Conservation (phyloP, 2,329 filamentous ascomycete species). For the Cladosporium sp. region DNA sequence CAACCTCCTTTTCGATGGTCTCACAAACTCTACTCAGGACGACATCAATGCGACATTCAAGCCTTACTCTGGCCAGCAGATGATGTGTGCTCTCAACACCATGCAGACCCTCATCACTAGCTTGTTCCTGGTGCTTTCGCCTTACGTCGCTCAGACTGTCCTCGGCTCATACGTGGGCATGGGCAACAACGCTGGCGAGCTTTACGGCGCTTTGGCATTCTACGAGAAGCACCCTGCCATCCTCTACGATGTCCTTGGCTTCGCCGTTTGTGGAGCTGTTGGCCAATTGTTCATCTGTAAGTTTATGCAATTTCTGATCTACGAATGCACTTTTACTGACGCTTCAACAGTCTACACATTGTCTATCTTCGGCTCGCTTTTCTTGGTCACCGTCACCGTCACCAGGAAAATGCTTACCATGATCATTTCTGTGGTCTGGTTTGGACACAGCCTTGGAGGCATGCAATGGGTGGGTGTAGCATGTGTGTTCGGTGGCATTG, state of each 20-base stretch:
- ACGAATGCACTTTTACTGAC: background rate
- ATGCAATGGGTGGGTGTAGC: constrained; percentile 94
- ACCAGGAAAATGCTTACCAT: constrained; percentile 99
- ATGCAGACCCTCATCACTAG: constrained; percentile 78
- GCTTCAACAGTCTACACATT: constrained; percentile 64
- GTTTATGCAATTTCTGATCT: constrained; percentile 22
- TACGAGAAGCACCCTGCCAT: constrained; percentile 77
- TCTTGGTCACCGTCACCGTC: constrained; percentile 94
- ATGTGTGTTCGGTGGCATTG: constrained; percentile 92
- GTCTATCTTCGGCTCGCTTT: constrained; percentile 83
- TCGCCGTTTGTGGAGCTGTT: constrained; percentile 84
- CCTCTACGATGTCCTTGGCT: constrained; percentile 84
- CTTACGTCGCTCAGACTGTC: constrained; percentile 69
- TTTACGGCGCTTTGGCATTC: constrained; percentile 77
- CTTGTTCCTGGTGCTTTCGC: constrained; percentile 73
- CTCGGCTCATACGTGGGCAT: constrained; percentile 46
- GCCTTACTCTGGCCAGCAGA: constrained; percentile 87
- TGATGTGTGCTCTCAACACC: constrained; percentile 98
- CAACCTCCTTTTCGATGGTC: constrained; percentile 91
- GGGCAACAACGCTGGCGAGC: constrained; percentile 66
- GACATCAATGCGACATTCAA: constrained; percentile 79
- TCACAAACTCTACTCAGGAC: constrained; percentile 96
- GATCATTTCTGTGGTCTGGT: constrained; percentile 92
- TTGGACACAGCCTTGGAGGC: constrained; percentile 80
- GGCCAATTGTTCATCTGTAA: constrained; percentile 90